Evolutionary conservation across 2,329 filamentous ascomycete genomes (phyloP).

Genomic region (Podosphaera aphanis): DNA sequence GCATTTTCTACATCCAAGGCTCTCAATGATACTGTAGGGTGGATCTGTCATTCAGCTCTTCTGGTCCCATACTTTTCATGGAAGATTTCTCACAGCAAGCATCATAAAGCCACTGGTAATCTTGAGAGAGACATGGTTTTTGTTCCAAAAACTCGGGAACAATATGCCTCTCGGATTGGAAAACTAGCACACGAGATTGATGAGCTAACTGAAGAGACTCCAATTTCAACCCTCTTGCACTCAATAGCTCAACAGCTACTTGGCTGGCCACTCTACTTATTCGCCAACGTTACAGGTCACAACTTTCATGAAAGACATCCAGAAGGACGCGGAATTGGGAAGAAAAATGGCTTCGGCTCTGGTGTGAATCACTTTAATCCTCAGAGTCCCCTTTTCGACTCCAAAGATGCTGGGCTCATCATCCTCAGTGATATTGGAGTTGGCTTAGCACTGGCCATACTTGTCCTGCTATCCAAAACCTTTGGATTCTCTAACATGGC

Average conservation of each 20-base stretch:
- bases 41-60: conserved; percentile 69
- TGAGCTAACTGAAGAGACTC: conserved; percentile 87
- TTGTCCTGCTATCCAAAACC: conserved; percentile 41
- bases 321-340: conserved; percentile 84
- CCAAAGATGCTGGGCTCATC: conserved; percentile 73
- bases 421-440: conserved; percentile 68
- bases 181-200: conserved; percentile 55
- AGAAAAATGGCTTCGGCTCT: conserved; percentile 54
- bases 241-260: conserved; percentile 68
- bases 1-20: conserved; percentile 83
- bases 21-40: conserved; percentile 80
- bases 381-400: conserved; percentile 70
- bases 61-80: conserved; percentile 96
- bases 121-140: conserved; percentile 99
- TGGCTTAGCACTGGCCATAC: conserved; percentile 30
- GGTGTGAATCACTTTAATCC: conserved; percentile 95
- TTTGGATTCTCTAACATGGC: conserved; percentile 72
- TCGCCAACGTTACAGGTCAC: conserved; percentile 88
- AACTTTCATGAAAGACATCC: conserved; percentile 76
- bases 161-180: conserved; percentile 55
- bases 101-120: conserved; percentile 97
- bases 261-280: conserved; percentile 81
- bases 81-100: conserved; percentile 98
- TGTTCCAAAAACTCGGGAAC: conserved; percentile 70
- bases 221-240: conserved; percentile 51